phyloP scores from a whole-genome alignment of 371 early-diverging fungal species.

The Rhizopus delemar region DNA sequence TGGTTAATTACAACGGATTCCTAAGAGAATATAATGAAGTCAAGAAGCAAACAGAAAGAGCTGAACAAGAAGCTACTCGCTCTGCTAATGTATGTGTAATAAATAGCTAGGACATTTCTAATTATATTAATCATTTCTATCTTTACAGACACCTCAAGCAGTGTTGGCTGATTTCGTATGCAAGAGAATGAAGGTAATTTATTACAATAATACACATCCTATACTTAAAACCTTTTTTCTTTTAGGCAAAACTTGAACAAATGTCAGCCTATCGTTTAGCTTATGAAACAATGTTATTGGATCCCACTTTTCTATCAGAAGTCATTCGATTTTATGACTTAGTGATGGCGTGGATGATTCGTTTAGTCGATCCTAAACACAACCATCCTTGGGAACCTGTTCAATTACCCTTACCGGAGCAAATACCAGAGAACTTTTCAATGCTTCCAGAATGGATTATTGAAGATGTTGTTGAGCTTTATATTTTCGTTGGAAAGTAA shows the following conservation, averaged over 20 bases:
- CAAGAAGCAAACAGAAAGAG: constrained; percentile 53
- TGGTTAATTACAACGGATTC: constrained; percentile 67
- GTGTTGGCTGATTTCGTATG: constrained; percentile 55
- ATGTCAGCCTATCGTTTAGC: constrained; percentile 70
- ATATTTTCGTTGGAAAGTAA: constrained; percentile 64
- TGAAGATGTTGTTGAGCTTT: constrained; percentile 82
- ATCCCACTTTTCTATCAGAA: constrained; percentile 62
- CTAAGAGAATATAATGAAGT: constrained; percentile 69
- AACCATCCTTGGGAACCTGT: constrained; percentile 59
- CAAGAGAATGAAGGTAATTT: constrained; percentile 54
- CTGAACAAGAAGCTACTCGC: constrained; percentile 51
- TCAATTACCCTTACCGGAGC: constrained; percentile 54
- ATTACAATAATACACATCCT: not conserved
- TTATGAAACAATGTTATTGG: constrained; percentile 76
- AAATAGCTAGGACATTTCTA: not conserved
- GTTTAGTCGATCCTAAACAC: constrained; percentile 57
- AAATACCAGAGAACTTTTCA: constrained; percentile 63
- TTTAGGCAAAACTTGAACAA: constrained; percentile 48
- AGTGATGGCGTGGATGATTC: constrained; percentile 79
- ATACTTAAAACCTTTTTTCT: not conserved
- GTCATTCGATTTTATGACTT: constrained; percentile 78
- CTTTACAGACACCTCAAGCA: constrained; percentile 38
- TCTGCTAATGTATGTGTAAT: constrained; percentile 41
- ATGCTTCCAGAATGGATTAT: constrained; percentile 92
- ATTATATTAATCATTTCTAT: not conserved